A percentile compares a stretch with the other conserved stretches of the same genome.
phyloP scores from a whole-genome alignment of 225 moss, liverwort and hornwort species.

The Marchantia polymorpha region DNA sequence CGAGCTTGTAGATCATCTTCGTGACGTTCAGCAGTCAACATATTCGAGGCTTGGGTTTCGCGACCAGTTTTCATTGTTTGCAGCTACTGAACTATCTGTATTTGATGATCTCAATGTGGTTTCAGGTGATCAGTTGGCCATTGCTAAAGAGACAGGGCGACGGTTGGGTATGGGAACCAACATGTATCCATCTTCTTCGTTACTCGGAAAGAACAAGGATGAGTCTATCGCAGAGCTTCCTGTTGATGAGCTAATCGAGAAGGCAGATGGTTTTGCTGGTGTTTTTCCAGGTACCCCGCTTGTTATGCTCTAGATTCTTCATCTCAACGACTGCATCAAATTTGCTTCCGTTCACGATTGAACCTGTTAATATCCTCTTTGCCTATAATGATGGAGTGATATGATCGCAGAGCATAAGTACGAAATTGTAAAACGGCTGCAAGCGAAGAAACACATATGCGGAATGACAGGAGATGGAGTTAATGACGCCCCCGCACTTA shows the following conservation, averaged over 20 bases:
- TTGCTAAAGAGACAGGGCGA: slow-evolving; percentile 44
- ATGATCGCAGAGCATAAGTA: slow-evolving; percentile 33
- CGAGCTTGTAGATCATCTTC: too few relatives aligned
- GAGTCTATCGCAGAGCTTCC: slow-evolving; percentile 33
- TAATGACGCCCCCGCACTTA: slow-evolving; percentile 38
- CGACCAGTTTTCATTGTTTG: background rate
- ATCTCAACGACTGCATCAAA: background rate
- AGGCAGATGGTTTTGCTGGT: slow-evolving; percentile 48
- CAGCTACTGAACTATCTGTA: background rate
- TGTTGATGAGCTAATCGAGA: slow-evolving; percentile 42
- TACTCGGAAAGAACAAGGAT: slow-evolving; percentile 31
- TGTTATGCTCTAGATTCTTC: background rate
- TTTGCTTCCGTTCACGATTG: background rate
- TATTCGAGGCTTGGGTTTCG: too few relatives aligned
- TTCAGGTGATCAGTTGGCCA: slow-evolving; percentile 43
- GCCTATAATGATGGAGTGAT: background rate
- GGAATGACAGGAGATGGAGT: slow-evolving; percentile 47
- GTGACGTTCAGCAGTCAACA: too few relatives aligned
- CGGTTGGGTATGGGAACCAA: slow-evolving; percentile 37
- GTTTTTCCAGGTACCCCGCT: slow-evolving; percentile 46
- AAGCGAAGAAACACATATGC: slow-evolving; percentile 36
- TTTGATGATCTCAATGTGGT: background rate
- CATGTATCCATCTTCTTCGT: slow-evolving; percentile 43
- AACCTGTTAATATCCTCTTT: background rate
- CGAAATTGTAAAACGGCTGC: slow-evolving; percentile 34